These are phyloP conservation scores for Tricholoma matsutake DNA, from an alignment of 768 basidiomycete genomes.

Conservation along the genomic window DNA sequence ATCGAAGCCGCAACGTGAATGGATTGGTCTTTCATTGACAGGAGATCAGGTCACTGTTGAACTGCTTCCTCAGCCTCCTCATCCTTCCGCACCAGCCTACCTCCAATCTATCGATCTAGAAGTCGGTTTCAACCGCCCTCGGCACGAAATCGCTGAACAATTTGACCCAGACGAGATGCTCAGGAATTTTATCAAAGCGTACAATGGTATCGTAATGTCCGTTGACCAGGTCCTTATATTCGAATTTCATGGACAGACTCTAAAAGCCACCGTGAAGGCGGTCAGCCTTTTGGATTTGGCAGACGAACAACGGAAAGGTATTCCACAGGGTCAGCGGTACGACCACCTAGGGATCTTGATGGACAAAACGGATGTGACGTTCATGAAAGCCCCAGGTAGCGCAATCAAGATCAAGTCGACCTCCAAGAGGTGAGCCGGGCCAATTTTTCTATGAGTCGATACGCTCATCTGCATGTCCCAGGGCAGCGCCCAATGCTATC, in stretches of 20 bases:
- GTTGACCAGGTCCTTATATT: constrained; percentile 72
- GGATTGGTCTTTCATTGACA: constrained; percentile 78
- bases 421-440: constrained; percentile 68
- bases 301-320: constrained; percentile 52
- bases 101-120: constrained; percentile 81
- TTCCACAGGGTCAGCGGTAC: constrained; percentile 25
- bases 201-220: constrained; percentile 68
- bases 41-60: constrained; percentile 79
- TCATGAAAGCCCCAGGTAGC: constrained; percentile 81
- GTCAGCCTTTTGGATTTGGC: constrained; percentile 59
- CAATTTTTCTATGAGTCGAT: neutral
- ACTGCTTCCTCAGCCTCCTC: constrained; percentile 50
- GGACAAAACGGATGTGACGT: constrained; percentile 88
- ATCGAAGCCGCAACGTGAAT: constrained; percentile 77
- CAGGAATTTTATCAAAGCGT: constrained; percentile 69
- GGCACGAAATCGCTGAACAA: constrained; percentile 56
- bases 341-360: constrained; percentile 71
- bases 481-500: constrained; percentile 91
- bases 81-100: constrained; percentile 52
- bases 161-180: constrained; percentile 89
- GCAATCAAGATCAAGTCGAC: constrained; percentile 89
- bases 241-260: constrained; percentile 83
- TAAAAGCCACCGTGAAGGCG: constrained; percentile 68
- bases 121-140: constrained; percentile 57
- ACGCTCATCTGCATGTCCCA: constrained; percentile 24